Evolutionary conservation across 345 rosid genomes (phyloP).

Genomic region (Turritis glabra): DNA sequence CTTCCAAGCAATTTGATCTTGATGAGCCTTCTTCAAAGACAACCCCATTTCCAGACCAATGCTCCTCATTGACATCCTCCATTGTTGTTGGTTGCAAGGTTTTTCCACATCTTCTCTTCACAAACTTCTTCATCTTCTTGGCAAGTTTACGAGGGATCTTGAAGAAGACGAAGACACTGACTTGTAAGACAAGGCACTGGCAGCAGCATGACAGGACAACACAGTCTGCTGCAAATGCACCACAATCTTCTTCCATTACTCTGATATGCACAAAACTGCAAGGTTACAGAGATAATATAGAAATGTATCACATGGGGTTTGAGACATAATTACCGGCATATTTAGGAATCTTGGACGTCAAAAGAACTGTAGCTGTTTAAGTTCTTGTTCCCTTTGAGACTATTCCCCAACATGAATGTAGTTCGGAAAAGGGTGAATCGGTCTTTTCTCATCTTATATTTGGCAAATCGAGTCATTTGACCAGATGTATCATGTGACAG

Average conservation of each 20-base stretch:
- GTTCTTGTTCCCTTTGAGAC: slow-evolving; percentile 38
- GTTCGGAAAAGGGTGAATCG: slow-evolving; percentile 9
- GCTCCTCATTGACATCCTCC: slow-evolving; percentile 25
- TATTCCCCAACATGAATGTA: slow-evolving; percentile 40
- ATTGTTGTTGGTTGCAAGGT: slow-evolving; percentile 18
- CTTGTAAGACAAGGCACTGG: slow-evolving; percentile 73
- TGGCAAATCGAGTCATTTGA: slow-evolving; percentile 19
- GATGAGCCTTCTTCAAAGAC: slow-evolving; percentile 10
- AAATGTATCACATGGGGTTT: slow-evolving; percentile 30
- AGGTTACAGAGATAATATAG: background rate
- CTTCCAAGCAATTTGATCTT: slow-evolving; percentile 44
- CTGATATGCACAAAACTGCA: slow-evolving; percentile 25
- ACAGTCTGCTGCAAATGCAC: slow-evolving; percentile 73
- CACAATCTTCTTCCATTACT: slow-evolving; percentile 56
- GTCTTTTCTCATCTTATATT: slow-evolving; percentile 19
- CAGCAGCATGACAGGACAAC: slow-evolving; percentile 75
- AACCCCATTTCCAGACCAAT: background rate
- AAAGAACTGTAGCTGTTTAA: slow-evolving; percentile 42
- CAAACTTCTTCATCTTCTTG: slow-evolving; percentile 48
- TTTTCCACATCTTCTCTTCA: slow-evolving; percentile 39
- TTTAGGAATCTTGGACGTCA: slow-evolving; percentile 44
- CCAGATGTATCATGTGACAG: slow-evolving; percentile 24
- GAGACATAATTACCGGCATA: slow-evolving; percentile 33
- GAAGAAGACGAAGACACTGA: slow-evolving; percentile 51
- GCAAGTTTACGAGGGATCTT: slow-evolving; percentile 55